Evolutionary conservation across 805 yeast genomes (phyloP).

Genomic region (Ascoidea asiatica): DNA sequence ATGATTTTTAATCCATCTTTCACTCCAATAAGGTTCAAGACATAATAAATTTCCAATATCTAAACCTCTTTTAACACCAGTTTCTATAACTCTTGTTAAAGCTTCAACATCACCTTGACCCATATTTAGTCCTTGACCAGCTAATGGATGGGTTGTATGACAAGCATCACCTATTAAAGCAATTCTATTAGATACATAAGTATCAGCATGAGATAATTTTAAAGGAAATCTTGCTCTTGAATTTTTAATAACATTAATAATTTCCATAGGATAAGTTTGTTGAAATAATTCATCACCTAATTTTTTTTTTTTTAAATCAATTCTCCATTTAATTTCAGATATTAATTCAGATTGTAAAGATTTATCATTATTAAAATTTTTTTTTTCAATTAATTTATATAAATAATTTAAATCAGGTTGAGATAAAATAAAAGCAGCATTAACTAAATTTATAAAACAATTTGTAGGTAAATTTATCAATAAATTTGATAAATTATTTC

Average conservation of each 20-base stretch:
- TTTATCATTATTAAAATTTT: no score
- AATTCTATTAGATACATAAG: constrained; percentile 69
- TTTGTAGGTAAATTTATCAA: constrained; percentile 45
- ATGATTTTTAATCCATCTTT: constrained; percentile 73
- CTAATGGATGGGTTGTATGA: constrained; percentile 92
- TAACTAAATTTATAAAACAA: constrained; percentile 56
- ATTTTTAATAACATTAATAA: constrained; percentile 40
- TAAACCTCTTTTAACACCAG: constrained; percentile 61
- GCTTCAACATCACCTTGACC: constrained; percentile 86
- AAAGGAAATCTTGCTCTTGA: constrained; percentile 86
- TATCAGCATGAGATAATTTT: constrained; percentile 79
- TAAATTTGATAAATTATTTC: constrained; percentile 47
- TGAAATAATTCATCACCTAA: constrained; percentile 31
- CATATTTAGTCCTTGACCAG: constrained; percentile 97
- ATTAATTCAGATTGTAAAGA: constrained; percentile 32
- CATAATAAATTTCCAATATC: constrained; percentile 78
- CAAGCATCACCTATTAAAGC: constrained; percentile 99
- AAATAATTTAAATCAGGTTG: constrained; percentile 66
- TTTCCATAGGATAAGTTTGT: constrained; percentile 53
- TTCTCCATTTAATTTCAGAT: constrained; percentile 67
- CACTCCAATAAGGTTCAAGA: constrained; percentile 76
- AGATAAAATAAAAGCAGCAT: constrained; percentile 76
- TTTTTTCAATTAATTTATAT: constrained; percentile 27
- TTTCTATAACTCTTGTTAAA: constrained; percentile 54
- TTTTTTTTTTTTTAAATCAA: constrained; percentile 23